A percentile compares a stretch with the other conserved stretches of the same genome.
phyloP scores from a whole-genome alignment of 306 rosid genomes.

The Purshia tridentata region DNA sequence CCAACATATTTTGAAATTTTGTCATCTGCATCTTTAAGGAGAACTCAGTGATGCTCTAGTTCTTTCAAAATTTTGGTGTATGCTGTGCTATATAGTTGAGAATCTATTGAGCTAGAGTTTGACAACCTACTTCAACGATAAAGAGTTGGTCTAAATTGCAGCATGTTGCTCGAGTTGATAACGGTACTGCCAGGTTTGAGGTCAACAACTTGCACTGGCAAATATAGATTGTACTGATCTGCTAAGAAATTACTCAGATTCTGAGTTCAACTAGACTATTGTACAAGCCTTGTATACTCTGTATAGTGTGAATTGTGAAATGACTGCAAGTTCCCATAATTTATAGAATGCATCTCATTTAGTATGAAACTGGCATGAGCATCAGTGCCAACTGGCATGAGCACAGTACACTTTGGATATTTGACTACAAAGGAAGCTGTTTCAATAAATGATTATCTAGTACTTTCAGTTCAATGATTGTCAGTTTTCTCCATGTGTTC shows the following conservation, averaged over 20 bases:
- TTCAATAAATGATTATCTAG: background rate
- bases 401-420: no score
- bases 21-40: slow-evolving; percentile 41
- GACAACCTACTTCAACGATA: slow-evolving; percentile 11
- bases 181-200: slow-evolving; percentile 21
- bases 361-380: background rate
- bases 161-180: background rate
- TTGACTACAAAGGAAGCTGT: background rate
- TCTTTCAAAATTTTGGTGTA: slow-evolving; percentile 50
- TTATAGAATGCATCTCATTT: background rate
- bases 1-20: slow-evolving; percentile 75
- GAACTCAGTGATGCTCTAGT: slow-evolving; percentile 26
- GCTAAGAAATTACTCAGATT: slow-evolving; percentile 5
- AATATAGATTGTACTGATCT: slow-evolving; percentile 5
- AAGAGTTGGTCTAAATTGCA: background rate
- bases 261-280: background rate
- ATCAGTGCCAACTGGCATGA: background rate
- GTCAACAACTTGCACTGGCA: slow-evolving; percentile 18
- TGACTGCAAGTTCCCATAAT: background rate
- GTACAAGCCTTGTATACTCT: slow-evolving; percentile 17
- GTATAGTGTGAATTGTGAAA: slow-evolving; percentile 25
- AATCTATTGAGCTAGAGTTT: slow-evolving; percentile 27
- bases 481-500: background rate
- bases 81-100: slow-evolving; percentile 25
- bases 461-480: background rate